phyloP scores from a whole-genome alignment of 2,329 filamentous ascomycete species.

The Cyphellophora attinorum region DNA sequence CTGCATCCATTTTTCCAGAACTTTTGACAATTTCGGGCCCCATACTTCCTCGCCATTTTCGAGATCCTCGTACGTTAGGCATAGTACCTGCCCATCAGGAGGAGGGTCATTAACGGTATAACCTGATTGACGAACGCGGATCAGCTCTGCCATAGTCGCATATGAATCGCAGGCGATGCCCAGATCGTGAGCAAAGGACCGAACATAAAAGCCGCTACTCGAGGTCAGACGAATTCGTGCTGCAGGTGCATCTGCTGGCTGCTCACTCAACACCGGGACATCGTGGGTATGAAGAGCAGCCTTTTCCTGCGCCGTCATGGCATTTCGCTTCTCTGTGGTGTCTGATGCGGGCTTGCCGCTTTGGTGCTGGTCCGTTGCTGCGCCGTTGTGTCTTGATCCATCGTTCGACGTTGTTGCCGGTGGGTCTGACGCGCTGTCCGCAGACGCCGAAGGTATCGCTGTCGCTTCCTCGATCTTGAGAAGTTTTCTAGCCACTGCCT shows the following conservation, averaged over 20 bases:
- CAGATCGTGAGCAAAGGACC: constrained; percentile 85
- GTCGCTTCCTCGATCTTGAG: constrained; percentile 26
- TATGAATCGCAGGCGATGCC: constrained; percentile 72
- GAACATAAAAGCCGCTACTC: constrained; percentile 92
- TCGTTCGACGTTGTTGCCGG: constrained; percentile 1
- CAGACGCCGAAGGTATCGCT: constrained; percentile 2
- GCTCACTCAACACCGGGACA: constrained; percentile 9
- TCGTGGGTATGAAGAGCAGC: constrained; percentile 18
- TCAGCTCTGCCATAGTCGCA: constrained; percentile 76
- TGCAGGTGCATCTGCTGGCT: constrained; percentile 48
- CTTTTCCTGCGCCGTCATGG: constrained; percentile 13
- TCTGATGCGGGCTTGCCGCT: constrained; percentile 18
- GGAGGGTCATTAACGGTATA: constrained; percentile 37
- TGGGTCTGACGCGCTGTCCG: constrained; percentile 11
- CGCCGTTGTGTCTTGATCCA: neutral
- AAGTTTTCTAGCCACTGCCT: constrained; percentile 63
- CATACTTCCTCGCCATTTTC: constrained; percentile 69
- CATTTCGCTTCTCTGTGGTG: constrained; percentile 8
- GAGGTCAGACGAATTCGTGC: constrained; percentile 82
- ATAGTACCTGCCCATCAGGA: constrained; percentile 39
- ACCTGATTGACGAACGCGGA: constrained; percentile 70
- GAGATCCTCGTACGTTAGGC: constrained; percentile 70
- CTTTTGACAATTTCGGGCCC: constrained; percentile 60
- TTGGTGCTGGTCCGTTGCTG: neutral
- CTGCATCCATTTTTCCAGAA: constrained; percentile 45